Evolutionary conservation across 495 filamentous ascomycete species (phyloP), one percentile per base, ranked within the genome.

Genomic region (Aspergillus kassunensis): DNA sequence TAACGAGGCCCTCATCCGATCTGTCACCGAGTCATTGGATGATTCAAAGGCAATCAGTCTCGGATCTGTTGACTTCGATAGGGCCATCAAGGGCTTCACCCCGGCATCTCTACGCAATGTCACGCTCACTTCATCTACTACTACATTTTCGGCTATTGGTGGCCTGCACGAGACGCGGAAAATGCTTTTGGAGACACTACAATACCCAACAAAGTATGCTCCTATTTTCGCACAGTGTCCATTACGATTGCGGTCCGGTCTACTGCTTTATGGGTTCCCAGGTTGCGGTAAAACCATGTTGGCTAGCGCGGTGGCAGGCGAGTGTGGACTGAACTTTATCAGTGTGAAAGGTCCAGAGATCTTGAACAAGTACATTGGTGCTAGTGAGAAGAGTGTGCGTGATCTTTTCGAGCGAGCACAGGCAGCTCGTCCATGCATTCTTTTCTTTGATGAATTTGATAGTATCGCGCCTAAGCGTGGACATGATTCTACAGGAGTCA

Each of bases 401-500:
- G 93, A 97, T 67, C 78, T 97, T 2, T 98, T 98, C 54, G 92
- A 93, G 62, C 81, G 93, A 53, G 93, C 93, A 0, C 80, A 86
- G 53, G 91, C 92, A 10, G 93, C 93, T 1, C 80, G 86, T 31
- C 93, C 93, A 0, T 96, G 91, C 55, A 84, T 98, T 8, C 74
- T 98, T 2, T 98, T 98, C 76, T 97, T 98, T 59, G 93, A 98
- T 63, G 93, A 98, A 65, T 97, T 97, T 61, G 93, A 98, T 68
- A 89, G 86, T 53, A 96, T 98, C 48, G 93, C 93, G 2, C 95
- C 93, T 6, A 97, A 97, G 74, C 83, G 93, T 68, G 93, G 95
- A 0, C 95, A 97, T 62, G 95, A 97, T 59, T 90, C 85, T 8
- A 97, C 95, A 0, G 93, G 95, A 42, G 93, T 98, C 23, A 97